Base-by-base conservation (phyloP, 495 filamentous ascomycete genomes). In the Podospora comata region DNA sequence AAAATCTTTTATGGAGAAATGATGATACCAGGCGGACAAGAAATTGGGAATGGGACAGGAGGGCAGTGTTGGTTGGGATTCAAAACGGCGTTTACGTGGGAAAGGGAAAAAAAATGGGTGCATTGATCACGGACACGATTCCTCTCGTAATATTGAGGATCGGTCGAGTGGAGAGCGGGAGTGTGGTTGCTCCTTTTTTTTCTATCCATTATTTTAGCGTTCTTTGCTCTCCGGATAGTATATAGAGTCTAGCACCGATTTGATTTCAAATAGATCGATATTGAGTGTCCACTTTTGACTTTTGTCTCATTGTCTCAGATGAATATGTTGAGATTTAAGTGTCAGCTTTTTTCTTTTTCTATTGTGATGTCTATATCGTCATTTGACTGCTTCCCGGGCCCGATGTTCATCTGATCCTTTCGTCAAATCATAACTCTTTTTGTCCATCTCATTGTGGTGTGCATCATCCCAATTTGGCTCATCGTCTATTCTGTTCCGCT, bases 81-180 rank as follows among this genome's bases (percentile, higher is more conserved):
- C 23, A 58, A 58, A 58, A 58, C 66, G 70, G 70, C 67, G 66
- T 71, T 71, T 20, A 58, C 39, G 15, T 64, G 65, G 53, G 54
- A 62, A 48, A 5, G 34, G 30, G 19, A 63, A 44, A 48, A 44
- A 63, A 44, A 48, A 28, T 39, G 28, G 27, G 18, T 48, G 20
- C 15, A n/a, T 67, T 34, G 23, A 34, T 60, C 27, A 32, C 23
- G 59, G 26, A 18, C 13, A 32, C 30, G 13, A 48, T 26, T 61
- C 32, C 48, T 62, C 65, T n/a, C 27, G 26, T 61, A 34, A 67
- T 3, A 67, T 32, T 16, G 68, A 70, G 18, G 68, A 62, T 62
- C 23, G 32, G 44, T 2, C 48, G 13, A 28, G 34, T 2, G 6
- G 23, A 30, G 59, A 61, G 59, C 23, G 19, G 56, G 56, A 59